A percentile compares a stretch with the other conserved stretches of the same genome.
phyloP scores from a whole-genome alignment of 345 rosid species.

The Arabidopsis thaliana region TAIR10.1 NC_003070.9:7736001-7736500 shows the following conservation, averaged over 20 bases:
- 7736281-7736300: slow-evolving; percentile 76
- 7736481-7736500: slow-evolving; percentile 35
- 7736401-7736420: slow-evolving; percentile 71
- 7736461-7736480: slow-evolving; percentile 14
- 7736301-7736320: slow-evolving; percentile 98
- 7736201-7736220: slow-evolving; percentile 18
- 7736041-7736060: slow-evolving; percentile 74
- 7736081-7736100: slow-evolving; percentile 85
- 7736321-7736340: slow-evolving; percentile 92
- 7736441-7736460: slow-evolving; percentile 26
- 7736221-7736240: slow-evolving; percentile 17
- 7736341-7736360: slow-evolving; percentile 93
- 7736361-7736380: slow-evolving; percentile 81
- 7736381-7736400: slow-evolving; percentile 97
- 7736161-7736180: neutral
- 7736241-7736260: slow-evolving; percentile 90
- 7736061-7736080: slow-evolving; percentile 80
- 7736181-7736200: neutral
- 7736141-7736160: slow-evolving; percentile 68
- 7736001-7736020: slow-evolving; percentile 57
- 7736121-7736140: slow-evolving; percentile 92
- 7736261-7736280: slow-evolving; percentile 62
- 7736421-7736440: neutral
- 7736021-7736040: slow-evolving; percentile 61
- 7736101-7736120: slow-evolving; percentile 93